phyloP scores from a whole-genome alignment of 257 asterid genomes.

The Capsicum baccatum region DNA sequence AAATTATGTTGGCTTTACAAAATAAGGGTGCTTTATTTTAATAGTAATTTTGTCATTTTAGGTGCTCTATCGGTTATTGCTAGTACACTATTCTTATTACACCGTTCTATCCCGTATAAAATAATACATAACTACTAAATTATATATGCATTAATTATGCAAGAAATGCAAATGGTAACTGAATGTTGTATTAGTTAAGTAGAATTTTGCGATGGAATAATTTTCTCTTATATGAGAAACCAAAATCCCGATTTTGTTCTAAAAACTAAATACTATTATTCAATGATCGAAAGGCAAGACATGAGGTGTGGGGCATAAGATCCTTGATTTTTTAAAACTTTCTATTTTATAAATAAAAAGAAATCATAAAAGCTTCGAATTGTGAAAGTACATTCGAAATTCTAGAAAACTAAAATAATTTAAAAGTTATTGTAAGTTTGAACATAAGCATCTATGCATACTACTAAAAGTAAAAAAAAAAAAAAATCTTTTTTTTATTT shows the following conservation, averaged over 20 bases:
- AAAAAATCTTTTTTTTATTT: too few relatives aligned
- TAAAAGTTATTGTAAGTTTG: neutral
- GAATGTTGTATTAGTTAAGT: neutral
- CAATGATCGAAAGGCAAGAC: neutral
- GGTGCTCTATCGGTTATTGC: neutral
- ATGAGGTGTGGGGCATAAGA: neutral
- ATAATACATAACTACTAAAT: neutral
- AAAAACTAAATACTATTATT: neutral
- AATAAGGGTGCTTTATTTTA: neutral
- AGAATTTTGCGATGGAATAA: neutral
- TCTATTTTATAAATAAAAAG: neutral
- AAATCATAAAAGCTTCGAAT: neutral
- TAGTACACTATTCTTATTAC: neutral
- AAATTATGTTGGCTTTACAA: neutral
- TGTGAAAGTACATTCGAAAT: neutral
- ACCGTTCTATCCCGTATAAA: neutral
- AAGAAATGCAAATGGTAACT: neutral
- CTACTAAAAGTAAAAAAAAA: neutral
- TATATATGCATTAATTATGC: neutral
- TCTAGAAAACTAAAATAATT: neutral
- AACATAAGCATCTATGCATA: neutral
- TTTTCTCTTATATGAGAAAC: constrained; percentile 8
- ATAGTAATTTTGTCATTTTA: neutral
- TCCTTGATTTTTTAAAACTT: neutral
- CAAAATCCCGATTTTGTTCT: neutral